Base-by-base conservation (phyloP, 2,329 filamentous ascomycete genomes). In the Aureobasidium lini region DNA sequence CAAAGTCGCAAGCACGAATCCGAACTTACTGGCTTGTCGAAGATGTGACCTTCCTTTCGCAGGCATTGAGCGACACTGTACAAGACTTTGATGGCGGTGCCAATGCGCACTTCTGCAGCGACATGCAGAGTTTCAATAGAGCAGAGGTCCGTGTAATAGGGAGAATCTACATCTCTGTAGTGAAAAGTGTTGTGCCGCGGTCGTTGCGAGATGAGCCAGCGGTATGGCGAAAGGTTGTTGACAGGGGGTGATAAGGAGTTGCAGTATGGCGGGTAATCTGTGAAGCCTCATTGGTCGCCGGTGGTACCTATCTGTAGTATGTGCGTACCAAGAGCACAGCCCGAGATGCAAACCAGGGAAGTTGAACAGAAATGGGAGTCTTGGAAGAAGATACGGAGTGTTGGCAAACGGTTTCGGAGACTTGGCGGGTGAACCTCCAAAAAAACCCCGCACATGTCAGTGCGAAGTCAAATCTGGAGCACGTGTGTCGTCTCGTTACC, bases 261-360 rank as follows among this genome's bases (percentile, higher is more conserved):
- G 23, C 6, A 7, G 42, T 23, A 18, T 6, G 13, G n/a, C 32
- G 6, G 15, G 31, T 49, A 18, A 37, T 50, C 16, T 23, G 1
- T 6, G 4, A 31, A 11, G 6, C 34, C n/a, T n/a, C 18, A 42
- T 53, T 53, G 37, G 23, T 0, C 23, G 28, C 5, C 4, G 16
- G 5, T 31, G n/a, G 2, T 48, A 5, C 15, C 15, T 53, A 42
- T 42, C 49, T 34, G 36, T 40, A 23, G 49, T 23, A 42, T 10
- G 23, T 5, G 13, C 36, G 32, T 53, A 53, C 49, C 49, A 53
- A 53, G 49, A 42, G 49, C 49, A 53, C 49, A 53, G 49, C 49
- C 49, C 23, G 36, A 23, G n/a, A 32, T 28, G 15, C 2, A 13
- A 6, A 2, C 23, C 5, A 32, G 6, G 23, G 32, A 29, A 10